Conservation (phyloP, 306 rosid species). For the Quercus cerris region DNA sequence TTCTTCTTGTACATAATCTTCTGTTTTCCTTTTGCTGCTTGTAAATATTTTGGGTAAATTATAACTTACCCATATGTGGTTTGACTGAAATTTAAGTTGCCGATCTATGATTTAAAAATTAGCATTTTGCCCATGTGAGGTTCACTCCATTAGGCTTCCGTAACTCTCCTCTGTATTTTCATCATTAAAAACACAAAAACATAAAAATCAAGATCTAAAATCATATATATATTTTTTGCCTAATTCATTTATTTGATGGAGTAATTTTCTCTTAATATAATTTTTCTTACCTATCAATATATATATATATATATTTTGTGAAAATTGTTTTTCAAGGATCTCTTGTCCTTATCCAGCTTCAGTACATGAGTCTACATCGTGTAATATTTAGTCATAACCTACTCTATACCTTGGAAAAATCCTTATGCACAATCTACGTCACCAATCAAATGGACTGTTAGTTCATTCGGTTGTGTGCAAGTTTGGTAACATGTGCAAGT, state of each 20-base stretch:
- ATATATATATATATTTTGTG: too few relatives aligned
- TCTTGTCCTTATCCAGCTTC: not conserved
- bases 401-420: not conserved
- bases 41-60: too few relatives aligned
- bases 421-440: not conserved
- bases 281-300: too few relatives aligned
- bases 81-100: too few relatives aligned
- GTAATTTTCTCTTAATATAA: not conserved
- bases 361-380: not conserved
- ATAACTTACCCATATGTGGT: fast-evolving
- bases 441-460: not conserved
- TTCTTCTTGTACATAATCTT: too few relatives aligned
- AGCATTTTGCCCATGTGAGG: fast-evolving
- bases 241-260: not conserved
- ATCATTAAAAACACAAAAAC: too few relatives aligned
- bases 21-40: too few relatives aligned
- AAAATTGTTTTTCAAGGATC: not conserved
- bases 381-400: not conserved
- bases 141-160: too few relatives aligned
- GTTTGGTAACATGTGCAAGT: too few relatives aligned
- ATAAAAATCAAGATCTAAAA: too few relatives aligned
- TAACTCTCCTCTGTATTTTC: too few relatives aligned
- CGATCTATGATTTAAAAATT: fast-evolving
- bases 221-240: too few relatives aligned
- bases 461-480: not conserved